Conservation (phyloP, 495 filamentous ascomycete species). For the Podospora pseudoanserina region DNA sequence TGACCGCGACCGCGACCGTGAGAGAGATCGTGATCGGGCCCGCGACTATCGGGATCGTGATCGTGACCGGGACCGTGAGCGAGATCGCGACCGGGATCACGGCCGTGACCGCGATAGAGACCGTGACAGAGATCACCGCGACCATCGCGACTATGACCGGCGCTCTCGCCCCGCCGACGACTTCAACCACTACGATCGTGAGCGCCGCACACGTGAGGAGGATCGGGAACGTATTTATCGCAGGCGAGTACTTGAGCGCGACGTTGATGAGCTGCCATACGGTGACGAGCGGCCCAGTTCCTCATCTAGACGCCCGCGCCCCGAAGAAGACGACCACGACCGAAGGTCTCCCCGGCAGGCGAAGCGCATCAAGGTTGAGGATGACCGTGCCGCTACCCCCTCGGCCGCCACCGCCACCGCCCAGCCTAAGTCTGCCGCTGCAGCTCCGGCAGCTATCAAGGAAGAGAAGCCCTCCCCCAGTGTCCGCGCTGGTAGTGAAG, state of each 20-base stretch:
- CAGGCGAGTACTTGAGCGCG: constrained; percentile 72
- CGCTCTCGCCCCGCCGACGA: constrained; percentile 46
- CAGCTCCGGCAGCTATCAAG: constrained; percentile 35
- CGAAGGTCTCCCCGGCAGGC: constrained; percentile 57
- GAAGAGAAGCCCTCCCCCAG: constrained; percentile 54
- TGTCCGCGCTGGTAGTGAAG: constrained; percentile 60
- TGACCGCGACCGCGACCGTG: constrained; percentile 44
- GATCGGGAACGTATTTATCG: constrained; percentile 82
- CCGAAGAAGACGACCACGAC: constrained; percentile 64
- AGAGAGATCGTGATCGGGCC: constrained; percentile 45
- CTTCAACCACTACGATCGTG: constrained; percentile 57
- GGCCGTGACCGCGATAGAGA: constrained; percentile 41
- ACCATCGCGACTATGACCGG: constrained; percentile 30
- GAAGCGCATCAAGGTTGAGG: constrained; percentile 23
- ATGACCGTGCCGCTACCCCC: constrained; percentile 5
- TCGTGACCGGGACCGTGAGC: constrained; percentile 35
- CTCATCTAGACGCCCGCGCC: constrained; percentile 60
- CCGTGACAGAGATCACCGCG: constrained; percentile 33
- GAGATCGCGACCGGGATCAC: constrained; percentile 34
- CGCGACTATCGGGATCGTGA: constrained; percentile 31
- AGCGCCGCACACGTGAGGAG: constrained; percentile 76
- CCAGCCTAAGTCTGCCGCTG: background rate
- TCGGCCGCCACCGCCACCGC: constrained; percentile 1
- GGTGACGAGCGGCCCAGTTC: constrained; percentile 68
- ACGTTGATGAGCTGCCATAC: constrained; percentile 80